These are phyloP conservation scores for Aureobasidium zeae DNA, from an alignment of 2,329 filamentous ascomycete genomes.

Conservation along the genomic window DNA sequence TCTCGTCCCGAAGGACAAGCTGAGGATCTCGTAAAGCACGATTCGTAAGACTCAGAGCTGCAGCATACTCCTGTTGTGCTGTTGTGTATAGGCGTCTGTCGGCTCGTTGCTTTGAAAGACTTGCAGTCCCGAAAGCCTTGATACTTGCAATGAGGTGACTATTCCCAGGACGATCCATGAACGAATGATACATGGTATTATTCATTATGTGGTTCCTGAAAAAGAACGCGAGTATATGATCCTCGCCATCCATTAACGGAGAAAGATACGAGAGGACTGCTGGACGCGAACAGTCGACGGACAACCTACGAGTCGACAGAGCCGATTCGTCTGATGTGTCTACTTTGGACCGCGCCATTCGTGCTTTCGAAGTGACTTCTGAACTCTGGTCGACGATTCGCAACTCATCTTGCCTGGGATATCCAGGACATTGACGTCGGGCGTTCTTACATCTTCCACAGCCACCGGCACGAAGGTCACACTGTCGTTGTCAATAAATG, in stretches of 20 bases:
- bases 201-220: slow-evolving; percentile 2
- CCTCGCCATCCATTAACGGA: neutral
- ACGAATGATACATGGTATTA: neutral
- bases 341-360: neutral
- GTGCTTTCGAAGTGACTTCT: neutral
- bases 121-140: slow-evolving; percentile 8
- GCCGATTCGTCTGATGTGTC: neutral
- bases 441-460: slow-evolving; percentile 2
- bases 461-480: slow-evolving; percentile 1
- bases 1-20: slow-evolving; percentile 3
- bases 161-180: neutral
- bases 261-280: neutral
- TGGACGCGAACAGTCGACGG: neutral
- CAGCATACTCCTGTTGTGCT: neutral
- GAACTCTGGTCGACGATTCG: slow-evolving; percentile 5
- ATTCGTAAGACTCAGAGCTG: slow-evolving; percentile 10
- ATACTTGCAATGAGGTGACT: slow-evolving; percentile 4
- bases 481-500: neutral
- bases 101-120: neutral
- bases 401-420: neutral
- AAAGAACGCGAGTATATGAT: slow-evolving; percentile 4
- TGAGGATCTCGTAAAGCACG: neutral
- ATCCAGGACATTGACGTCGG: slow-evolving; percentile 3
- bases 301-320: neutral
- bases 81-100: neutral